Percentiles rank a stretch among this genome's conserved stretches.
These are phyloP conservation scores for Apiotrichum siamense DNA, from an alignment of 1,284 basidiomycete species.

Conservation along the genomic window DNA sequence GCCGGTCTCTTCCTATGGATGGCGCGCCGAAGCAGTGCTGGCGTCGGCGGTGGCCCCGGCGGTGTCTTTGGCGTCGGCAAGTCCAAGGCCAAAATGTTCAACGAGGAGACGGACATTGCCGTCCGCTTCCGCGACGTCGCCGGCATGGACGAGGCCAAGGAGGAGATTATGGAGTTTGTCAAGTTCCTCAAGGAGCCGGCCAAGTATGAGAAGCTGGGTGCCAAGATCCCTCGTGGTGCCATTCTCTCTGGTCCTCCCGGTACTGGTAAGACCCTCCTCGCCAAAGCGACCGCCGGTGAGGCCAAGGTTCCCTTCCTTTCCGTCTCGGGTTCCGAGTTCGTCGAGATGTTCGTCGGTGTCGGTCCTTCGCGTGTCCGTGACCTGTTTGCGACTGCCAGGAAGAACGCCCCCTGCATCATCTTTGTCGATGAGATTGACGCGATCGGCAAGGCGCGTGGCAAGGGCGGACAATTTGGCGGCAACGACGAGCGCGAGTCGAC, in stretches of 20 bases:
- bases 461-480: constrained; percentile 81
- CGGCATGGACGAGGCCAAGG: constrained; percentile 99
- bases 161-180: constrained; percentile 99
- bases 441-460: constrained; percentile 91
- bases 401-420: constrained; percentile 96
- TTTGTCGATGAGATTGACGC: constrained; percentile 98
- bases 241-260: constrained; percentile 97
- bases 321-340: constrained; percentile 97
- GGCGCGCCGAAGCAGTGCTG: constrained; percentile 65
- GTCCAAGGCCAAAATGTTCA: constrained; percentile 90
- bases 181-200: constrained; percentile 96
- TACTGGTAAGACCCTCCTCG: constrained; percentile 95
- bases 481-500: constrained; percentile 98
- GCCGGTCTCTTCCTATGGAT: constrained; percentile 87
- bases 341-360: constrained; percentile 99
- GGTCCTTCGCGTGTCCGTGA: constrained; percentile 96
- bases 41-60: constrained; percentile 54
- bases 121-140: constrained; percentile 94
- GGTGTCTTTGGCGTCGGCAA: constrained; percentile 96
- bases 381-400: constrained; percentile 94
- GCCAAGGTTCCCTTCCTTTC: constrained; percentile 96
- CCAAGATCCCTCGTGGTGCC: constrained; percentile 97
- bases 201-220: constrained; percentile 92
- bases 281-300: constrained; percentile 97
- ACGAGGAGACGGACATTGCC: constrained; percentile 92